Percentiles rank a stretch among this genome's conserved stretches.
Conservation (phyloP, 768 basidiomycete genomes). For the Hysterangium stoloniferum region DNA sequence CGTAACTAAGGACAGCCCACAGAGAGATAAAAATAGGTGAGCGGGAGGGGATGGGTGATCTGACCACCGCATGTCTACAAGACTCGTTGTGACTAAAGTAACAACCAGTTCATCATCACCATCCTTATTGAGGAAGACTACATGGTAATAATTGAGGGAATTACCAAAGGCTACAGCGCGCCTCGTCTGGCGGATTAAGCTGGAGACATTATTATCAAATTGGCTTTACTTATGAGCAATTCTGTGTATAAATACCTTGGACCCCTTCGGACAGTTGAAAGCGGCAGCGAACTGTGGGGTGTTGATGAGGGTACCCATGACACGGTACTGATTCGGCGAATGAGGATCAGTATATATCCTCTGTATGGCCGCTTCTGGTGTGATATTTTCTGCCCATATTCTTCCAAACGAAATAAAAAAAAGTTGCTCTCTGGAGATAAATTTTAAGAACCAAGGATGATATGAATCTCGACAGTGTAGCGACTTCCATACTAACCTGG, state of each 20-base stretch:
- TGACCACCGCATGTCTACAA: no score
- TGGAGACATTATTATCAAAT: constrained; percentile 20
- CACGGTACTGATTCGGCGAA: constrained; percentile 71
- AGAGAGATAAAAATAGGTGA: no score
- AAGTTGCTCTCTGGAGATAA: constrained; percentile 89
- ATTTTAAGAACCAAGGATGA: constrained; percentile 4
- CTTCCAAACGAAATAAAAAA: constrained; percentile 90
- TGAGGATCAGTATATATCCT: constrained; percentile 85
- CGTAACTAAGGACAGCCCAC: no score
- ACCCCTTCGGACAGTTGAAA: constrained; percentile 70
- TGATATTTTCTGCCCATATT: constrained; percentile 81
- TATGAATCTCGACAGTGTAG: background rate
- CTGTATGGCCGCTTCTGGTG: constrained; percentile 67
- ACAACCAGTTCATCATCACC: no score
- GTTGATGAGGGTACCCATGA: constrained; percentile 82
- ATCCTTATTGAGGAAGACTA: background rate
- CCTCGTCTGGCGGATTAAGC: constrained; percentile 78
- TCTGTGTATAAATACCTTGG: constrained; percentile 46
- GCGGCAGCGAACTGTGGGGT: constrained; percentile 78
- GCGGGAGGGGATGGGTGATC: no score
- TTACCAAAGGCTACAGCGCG: constrained; percentile 77
- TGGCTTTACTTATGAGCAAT: background rate
- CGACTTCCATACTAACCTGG: constrained; percentile 38
- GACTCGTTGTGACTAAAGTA: no score
- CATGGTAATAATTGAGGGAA: background rate